Percentiles rank a stretch among this genome's conserved stretches.
These are phyloP conservation scores for Leishmania tropica DNA, from an alignment of 208 protist genomes.

Conservation along the genomic window DNA sequence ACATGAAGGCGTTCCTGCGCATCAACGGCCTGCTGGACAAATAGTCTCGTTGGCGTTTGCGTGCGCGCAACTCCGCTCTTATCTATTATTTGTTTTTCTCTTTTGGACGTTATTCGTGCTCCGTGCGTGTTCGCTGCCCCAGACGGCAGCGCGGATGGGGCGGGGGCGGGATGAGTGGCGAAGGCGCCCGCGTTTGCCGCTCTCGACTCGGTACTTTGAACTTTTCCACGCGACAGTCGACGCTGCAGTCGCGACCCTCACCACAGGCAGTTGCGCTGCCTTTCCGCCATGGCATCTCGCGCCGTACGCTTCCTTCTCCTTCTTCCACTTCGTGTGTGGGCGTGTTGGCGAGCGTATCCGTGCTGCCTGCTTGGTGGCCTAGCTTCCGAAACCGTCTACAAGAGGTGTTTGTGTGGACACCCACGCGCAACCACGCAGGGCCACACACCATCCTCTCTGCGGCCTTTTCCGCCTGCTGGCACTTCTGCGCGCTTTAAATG, in stretches of 20 bases:
- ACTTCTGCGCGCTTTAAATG: not conserved
- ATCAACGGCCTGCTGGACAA: constrained; percentile 15
- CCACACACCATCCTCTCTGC: not conserved
- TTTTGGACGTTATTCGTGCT: not conserved
- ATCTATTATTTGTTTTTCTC: not conserved
- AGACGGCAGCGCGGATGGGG: not conserved
- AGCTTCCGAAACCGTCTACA: not conserved
- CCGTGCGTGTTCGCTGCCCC: not conserved
- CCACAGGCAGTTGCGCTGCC: not conserved
- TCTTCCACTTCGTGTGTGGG: not conserved
- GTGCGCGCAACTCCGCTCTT: not conserved
- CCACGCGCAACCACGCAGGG: not conserved
- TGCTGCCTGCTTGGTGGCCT: not conserved
- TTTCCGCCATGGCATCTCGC: not conserved
- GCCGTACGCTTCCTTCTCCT: not conserved
- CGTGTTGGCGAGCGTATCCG: not conserved
- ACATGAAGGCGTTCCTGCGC: constrained; percentile 42
- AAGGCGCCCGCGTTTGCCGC: not conserved
- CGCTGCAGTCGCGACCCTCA: not conserved
- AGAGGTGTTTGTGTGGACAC: too few relatives aligned
- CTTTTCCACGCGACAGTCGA: not conserved
- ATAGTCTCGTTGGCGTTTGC: not conserved
- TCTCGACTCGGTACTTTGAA: not conserved
- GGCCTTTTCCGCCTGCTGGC: not conserved
- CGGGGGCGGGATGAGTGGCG: not conserved